Evolutionary conservation across 2,329 filamentous ascomycete genomes (phyloP), one percentile per base, ranked within the genome.

Genomic region (Aureobasidium sp.): DNA sequence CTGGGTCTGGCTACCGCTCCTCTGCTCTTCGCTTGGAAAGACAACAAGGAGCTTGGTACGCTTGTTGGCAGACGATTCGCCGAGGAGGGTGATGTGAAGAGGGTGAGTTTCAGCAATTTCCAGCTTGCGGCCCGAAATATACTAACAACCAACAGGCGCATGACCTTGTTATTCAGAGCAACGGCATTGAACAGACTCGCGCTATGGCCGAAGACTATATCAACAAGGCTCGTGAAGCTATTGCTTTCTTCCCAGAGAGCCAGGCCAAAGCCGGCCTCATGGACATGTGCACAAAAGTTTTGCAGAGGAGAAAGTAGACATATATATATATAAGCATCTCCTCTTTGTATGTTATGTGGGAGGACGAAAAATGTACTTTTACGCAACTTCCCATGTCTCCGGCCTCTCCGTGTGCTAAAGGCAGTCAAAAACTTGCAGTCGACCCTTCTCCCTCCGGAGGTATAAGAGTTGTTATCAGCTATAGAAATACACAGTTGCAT

Each of bases 1-100:
- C 79, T 99, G 34, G 94, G 94, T 5, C 81, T 99, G 62, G 94
- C 94, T 47, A 99, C 94, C 13, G 94, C 94, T 13, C 94, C 94
- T 16, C 77, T 99, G 66, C 78, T 99, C 45, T 99, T 97, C 78
- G 94, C 94, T 0, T 99, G 94, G 94, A 71, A 69, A 63, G 84
- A 88, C 66, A 90, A 89, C 69, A 84, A 86, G 29, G 91, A 94
- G 75, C 78, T 99, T 32, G 94, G 94, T 5, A 84, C 85, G 58
- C 78, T 99, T 66, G 94, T 99, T 16, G 94, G 94, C 49, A 86
- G 94, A 75, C 96, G 96, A 76, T 99, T 99, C 73, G 80, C 82
- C 49, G 77, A 83, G 69, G 84, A 91, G 67, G 94, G 94, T 6
- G 94, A 99, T 77, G 90, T 96, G 53, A 79, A 86, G 68, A 86